Evolutionary conservation across 1,284 basidiomycete genomes (phyloP), one percentile per base, ranked within the genome.

Genomic region (Psilocybe mexicana): DNA sequence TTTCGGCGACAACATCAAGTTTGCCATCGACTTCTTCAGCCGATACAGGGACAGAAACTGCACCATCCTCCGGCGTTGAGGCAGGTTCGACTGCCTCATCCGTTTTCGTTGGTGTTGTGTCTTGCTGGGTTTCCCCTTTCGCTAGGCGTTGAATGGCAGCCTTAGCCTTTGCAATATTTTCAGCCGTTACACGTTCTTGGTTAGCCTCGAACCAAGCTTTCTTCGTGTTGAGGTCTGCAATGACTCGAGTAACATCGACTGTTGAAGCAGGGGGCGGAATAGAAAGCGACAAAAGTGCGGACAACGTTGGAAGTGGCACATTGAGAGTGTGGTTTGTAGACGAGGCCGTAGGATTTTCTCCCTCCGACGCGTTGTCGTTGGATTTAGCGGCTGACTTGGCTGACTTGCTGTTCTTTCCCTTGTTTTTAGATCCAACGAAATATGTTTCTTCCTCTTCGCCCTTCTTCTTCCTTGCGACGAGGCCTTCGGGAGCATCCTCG

Each of bases 211-310:
- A 98, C 95, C 96, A 99, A 44, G 90, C 83, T 76, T 94, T 95
- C 83, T 99, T 99, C 56, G 87, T 93, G 76, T 92, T 90, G 58
- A 99, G 80, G 71, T 98, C 93, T 69, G 93, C 90, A 60, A 99
- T 81, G 38, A 94, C 87, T 54, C 93, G 90, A 52, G 87, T 82
- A 35, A 96, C 82, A 69, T 99, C 96, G 11, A 82, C 79, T 48
- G 84, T 76, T 43, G 88, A 88, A 7, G 87, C 80, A 0, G 97
- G 97, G 24, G 95, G 92, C 28, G 94, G 88, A 69, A 99, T 98
- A 52, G 93, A 94, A 35, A 99, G 82, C 12, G 86, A 79, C 57
- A 97, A 83, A 48, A 99, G 85, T 1, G 96, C 96, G 43, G 90
- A 84, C 48, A 99, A 86, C 8, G 92, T 96, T 35, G 88, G 76